Percentiles rank a stretch among this genome's conserved stretches.
phyloP scores from a whole-genome alignment of 2,329 filamentous ascomycete genomes.

The Nigrospora sphaerica region DNA sequence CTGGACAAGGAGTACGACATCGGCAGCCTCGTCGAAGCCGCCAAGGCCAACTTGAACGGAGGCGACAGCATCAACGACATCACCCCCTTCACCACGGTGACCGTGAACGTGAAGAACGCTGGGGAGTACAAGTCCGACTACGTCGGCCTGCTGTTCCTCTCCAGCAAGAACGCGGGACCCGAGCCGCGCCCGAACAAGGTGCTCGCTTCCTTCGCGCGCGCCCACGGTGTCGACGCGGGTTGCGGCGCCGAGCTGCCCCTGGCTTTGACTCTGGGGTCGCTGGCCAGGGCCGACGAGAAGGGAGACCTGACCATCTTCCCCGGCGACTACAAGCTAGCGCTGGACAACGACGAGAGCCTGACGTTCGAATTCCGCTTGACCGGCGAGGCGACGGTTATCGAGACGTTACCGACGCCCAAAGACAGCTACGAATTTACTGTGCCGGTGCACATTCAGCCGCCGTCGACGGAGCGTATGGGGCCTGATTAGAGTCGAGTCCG shows the following conservation, averaged over 20 bases:
- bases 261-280: slow-evolving; percentile 31
- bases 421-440: neutral
- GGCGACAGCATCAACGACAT: slow-evolving; percentile 17
- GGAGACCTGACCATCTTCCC: slow-evolving; percentile 23
- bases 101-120: slow-evolving; percentile 32
- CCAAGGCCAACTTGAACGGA: slow-evolving; percentile 17
- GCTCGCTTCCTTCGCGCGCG: slow-evolving; percentile 34
- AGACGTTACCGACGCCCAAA: neutral
- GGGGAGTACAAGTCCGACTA: slow-evolving; percentile 35
- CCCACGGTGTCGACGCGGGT: slow-evolving; percentile 19
- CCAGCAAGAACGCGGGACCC: slow-evolving; percentile 27
- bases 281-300: slow-evolving; percentile 34
- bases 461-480: neutral
- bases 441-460: neutral
- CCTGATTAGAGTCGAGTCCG: neutral
- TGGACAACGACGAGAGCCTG: neutral
- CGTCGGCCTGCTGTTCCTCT: slow-evolving; percentile 34
- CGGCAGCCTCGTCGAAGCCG: slow-evolving; percentile 21
- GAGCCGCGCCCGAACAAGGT: slow-evolving; percentile 36
- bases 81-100: slow-evolving; percentile 28
- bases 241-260: slow-evolving; percentile 17
- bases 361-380: neutral
- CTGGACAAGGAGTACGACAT: slow-evolving; percentile 18
- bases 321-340: slow-evolving; percentile 1
- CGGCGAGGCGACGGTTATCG: neutral